Conservation (phyloP, 2,329 filamentous ascomycete genomes). For the Fusarium burgessii region DNA sequence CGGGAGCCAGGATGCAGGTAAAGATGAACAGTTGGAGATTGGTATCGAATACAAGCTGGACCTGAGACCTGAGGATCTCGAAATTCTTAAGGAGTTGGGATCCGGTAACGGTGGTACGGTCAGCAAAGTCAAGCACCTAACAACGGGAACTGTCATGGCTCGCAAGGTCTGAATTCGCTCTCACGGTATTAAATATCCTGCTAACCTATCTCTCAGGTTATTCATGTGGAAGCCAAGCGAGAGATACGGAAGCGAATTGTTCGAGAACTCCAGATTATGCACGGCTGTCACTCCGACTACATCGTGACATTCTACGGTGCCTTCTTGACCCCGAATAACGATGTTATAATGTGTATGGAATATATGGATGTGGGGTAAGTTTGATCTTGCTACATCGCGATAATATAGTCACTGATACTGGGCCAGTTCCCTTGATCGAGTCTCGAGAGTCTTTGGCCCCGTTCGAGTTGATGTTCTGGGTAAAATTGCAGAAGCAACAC, state of each 20-base stretch:
- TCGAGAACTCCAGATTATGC: slow-evolving; percentile 97
- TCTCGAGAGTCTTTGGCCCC: slow-evolving; percentile 94
- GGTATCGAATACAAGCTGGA: slow-evolving; percentile 97
- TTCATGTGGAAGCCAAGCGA: slow-evolving; percentile 97
- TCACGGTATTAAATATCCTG: neutral
- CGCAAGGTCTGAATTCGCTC: slow-evolving; percentile 76
- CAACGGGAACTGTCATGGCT: slow-evolving; percentile 96
- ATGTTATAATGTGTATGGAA: slow-evolving; percentile 99
- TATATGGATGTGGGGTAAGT: slow-evolving; percentile 99
- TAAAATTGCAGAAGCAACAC: slow-evolving; percentile 95
- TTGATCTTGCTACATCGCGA: too few relatives aligned
- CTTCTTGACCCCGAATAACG: slow-evolving; percentile 94
- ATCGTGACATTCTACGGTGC: slow-evolving; percentile 99
- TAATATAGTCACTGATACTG: slow-evolving; percentile 14
- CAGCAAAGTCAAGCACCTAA: slow-evolving; percentile 96
- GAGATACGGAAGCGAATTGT: slow-evolving; percentile 98
- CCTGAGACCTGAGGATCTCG: slow-evolving; percentile 88
- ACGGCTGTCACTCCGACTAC: slow-evolving; percentile 95
- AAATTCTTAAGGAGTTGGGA: slow-evolving; percentile 93
- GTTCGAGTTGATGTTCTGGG: slow-evolving; percentile 95
- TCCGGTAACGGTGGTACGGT: slow-evolving; percentile 98
- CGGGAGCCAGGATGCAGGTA: slow-evolving; percentile 68
- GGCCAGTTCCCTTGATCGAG: slow-evolving; percentile 85
- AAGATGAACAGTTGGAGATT: slow-evolving; percentile 82
- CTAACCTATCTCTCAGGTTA: slow-evolving; percentile 71